Evolutionary conservation across 2,329 filamentous ascomycete species (phyloP), one percentile per base, ranked within the genome.

Genomic region (Fusarium sp.): DNA sequence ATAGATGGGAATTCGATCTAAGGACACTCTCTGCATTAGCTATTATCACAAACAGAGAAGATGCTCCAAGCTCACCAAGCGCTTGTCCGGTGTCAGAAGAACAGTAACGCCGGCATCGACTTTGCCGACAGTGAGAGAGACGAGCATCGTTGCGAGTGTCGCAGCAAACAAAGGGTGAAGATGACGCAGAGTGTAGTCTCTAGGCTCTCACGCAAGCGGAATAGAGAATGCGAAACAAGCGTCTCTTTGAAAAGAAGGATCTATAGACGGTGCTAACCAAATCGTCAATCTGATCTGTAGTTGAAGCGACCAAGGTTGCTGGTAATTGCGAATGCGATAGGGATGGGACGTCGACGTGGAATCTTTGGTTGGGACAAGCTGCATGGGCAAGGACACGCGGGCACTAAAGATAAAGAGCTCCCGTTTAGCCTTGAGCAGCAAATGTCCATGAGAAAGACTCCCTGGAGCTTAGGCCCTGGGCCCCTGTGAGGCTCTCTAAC

Each of bases 1-100:
- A 99, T 97, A 51, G 96, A 98, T 39, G 96, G 96, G 80, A 99
- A 99, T 82, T 99, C 96, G 82, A 99, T 98, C 95, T 98, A 82
- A 45, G 47, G 39, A 30, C 44, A 54, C 38, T 69, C 61, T 28
- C 18, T 48, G 26, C 51, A 76, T 78, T 75, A 80, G 77, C 61
- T 59, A 48, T 39, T 30, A 30, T 47, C 33, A 38, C 15, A 53
- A 33, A 56, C 22, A 39, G 7, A 26, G 13, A 16, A n/a, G 7
- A 41, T 24, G 22, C 13, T 31, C 15, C 5, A 20, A 69, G 83
- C 91, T 79, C 90, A 98, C 95, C 78, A 99, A 89, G 81, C 96
- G 92, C 85, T 98, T 98, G 84, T 99, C 96, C 81, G 97, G 93
- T 53, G 96, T 99, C 80, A 99, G 86, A 61, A 99, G 91, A 71